Evolutionary conservation across 2,329 filamentous ascomycete genomes (phyloP), one percentile per base, ranked within the genome.

Genomic region (Drechslera avenae): DNA sequence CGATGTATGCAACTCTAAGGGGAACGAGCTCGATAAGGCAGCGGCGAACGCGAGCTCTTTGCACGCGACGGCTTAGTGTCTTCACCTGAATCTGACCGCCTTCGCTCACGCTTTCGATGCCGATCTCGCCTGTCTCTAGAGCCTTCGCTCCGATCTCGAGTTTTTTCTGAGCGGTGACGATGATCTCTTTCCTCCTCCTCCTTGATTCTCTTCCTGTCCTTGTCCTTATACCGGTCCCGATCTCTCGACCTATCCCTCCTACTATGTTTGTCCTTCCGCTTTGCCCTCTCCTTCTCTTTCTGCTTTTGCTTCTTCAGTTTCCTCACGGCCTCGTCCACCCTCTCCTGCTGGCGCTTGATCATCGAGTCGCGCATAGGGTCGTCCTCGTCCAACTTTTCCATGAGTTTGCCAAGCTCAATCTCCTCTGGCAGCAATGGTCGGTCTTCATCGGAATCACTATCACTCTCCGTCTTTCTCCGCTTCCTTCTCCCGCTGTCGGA

Each of bases 311-410:
- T 81, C 37, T 80, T 79, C 43, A 81, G 69, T 61, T 75, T 81
- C 57, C 80, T 79, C 61, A 89, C 74, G 3, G 90, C 92, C 51
- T 83, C 82, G 46, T 88, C 85, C 10, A 96, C 83, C 71, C 96
- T 90, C 69, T 91, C 90, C 74, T 89, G 91, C 81, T 97, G 97
- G 75, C 96, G 89, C 57, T 93, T 84, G 43, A 97, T 86, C 57
- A 97, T 71, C 64, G 90, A 97, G 31, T 85, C 86, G 75, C 96
- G 97, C 94, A 99, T 99, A 0, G 94, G 94, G 72, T 99, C 94
- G 54, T 97, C 93, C 18, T 97, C 92, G 59, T 97, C 94, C 58
- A 95, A 88, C 13, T 93, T 86, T 46, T 83, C 78, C 44, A 95
- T 85, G 48, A 97, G 73, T 36, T 85, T 81, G 42, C 85, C 84